Conservation (phyloP, 2,329 filamentous ascomycete genomes). For the Stenocarpella maydis region DNA sequence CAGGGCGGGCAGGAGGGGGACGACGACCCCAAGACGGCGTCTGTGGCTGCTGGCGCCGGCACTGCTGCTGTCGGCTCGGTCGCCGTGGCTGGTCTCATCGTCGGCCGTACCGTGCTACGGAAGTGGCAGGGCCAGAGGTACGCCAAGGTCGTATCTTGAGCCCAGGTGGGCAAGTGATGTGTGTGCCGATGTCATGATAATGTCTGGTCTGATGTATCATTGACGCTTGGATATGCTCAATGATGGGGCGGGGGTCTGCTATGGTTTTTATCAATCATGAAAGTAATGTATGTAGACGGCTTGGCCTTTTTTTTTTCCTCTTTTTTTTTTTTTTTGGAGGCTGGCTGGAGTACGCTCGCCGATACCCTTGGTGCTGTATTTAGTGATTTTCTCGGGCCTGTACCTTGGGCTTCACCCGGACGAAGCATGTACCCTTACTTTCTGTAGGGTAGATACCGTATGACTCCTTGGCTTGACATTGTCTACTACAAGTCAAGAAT, state of each 20-base stretch:
- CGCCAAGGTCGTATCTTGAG: neutral
- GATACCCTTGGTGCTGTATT: slow-evolving; percentile 18
- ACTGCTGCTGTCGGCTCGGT: neutral
- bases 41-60: neutral
- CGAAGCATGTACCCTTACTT: neutral
- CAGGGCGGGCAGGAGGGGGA: neutral
- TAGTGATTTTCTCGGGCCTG: slow-evolving; percentile 10
- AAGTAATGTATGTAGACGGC: slow-evolving; percentile 1
- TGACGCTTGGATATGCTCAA: neutral
- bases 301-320: neutral
- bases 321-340: neutral
- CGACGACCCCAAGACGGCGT: neutral
- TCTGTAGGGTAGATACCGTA: neutral
- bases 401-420: neutral
- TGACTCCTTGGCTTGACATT: too few relatives aligned
- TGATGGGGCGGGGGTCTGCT: neutral
- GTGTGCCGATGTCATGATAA: slow-evolving; percentile 18
- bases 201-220: neutral
- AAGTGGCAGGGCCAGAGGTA: slow-evolving; percentile 18
- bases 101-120: slow-evolving; percentile 8
- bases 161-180: neutral
- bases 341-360: slow-evolving; percentile 14
- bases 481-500: neutral
- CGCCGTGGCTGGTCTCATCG: neutral
- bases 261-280: neutral